Conservation (phyloP, 177 flowering plant species). For the Tripterygium wilfordii region DNA sequence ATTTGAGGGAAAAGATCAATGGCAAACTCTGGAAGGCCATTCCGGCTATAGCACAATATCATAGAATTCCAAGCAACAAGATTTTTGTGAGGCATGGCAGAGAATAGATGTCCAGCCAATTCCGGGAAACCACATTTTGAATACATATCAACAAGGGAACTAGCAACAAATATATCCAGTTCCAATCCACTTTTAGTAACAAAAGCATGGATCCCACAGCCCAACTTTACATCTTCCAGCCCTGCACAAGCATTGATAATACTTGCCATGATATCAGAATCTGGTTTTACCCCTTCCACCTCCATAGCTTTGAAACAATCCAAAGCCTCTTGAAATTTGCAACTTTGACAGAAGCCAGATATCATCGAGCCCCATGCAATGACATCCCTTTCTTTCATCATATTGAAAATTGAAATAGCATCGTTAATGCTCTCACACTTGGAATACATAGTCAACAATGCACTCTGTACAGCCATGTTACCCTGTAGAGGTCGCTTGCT, state of each 20-base stretch:
- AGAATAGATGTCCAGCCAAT: conserved; percentile 37
- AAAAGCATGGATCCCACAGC: conserved; percentile 44
- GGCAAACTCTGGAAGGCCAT: conserved; percentile 39
- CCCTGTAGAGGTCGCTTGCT: conserved; percentile 40
- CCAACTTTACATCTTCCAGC: conserved; percentile 23
- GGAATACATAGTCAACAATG: conserved; percentile 59
- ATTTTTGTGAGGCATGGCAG: conserved; percentile 33
- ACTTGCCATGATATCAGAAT: conserved; percentile 38
- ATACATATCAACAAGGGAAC: conserved; percentile 54
- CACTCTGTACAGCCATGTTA: conserved; percentile 39
- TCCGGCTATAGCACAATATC: conserved; percentile 40
- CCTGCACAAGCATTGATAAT: conserved; percentile 35
- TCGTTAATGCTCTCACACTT: conserved; percentile 38
- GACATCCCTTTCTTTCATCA: conserved; percentile 41
- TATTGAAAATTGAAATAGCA: conserved; percentile 34
- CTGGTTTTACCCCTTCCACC: conserved; percentile 31
- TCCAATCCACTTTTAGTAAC: conserved; percentile 38
- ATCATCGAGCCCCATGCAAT: conserved; percentile 67
- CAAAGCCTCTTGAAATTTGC: conserved; percentile 36
- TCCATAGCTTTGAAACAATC: conserved; percentile 30
- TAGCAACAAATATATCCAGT: conserved; percentile 41
- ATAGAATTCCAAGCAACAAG: conserved; percentile 66
- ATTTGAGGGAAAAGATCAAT: conserved; percentile 39
- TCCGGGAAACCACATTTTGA: conserved; percentile 42
- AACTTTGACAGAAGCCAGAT: conserved; percentile 41